A percentile compares a stretch with the other conserved stretches of the same genome.
Evolutionary conservation across 345 rosid species (phyloP).

Genomic region (Gossypium arboreum): DNA sequence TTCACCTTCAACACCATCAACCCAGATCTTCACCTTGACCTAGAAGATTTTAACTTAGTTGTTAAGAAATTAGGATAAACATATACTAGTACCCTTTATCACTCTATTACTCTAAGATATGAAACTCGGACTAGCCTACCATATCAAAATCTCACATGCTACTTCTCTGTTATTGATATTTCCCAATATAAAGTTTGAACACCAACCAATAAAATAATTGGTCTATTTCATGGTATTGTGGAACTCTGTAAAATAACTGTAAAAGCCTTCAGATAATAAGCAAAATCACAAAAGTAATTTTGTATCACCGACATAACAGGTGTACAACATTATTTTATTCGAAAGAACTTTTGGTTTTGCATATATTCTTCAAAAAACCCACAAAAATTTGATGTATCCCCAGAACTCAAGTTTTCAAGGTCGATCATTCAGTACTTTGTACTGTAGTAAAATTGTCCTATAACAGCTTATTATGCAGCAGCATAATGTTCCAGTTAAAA

Average conservation of each 20-base stretch:
- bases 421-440: neutral
- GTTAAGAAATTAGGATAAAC: neutral
- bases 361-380: neutral
- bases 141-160: neutral
- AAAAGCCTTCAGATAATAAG: neutral
- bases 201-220: neutral
- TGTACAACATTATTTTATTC: neutral
- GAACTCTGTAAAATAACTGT: neutral
- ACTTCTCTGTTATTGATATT: neutral
- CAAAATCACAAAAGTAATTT: neutral
- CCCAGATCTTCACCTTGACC: slow-evolving; percentile 86
- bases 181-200: neutral
- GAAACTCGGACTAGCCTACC: neutral
- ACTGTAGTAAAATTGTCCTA: neutral
- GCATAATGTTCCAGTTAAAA: neutral
- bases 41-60: slow-evolving; percentile 25
- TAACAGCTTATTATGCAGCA: neutral
- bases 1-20: slow-evolving; percentile 51
- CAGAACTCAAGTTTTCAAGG: neutral
- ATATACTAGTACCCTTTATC: neutral
- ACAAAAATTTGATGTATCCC: neutral
- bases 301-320: neutral
- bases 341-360: neutral
- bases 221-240: neutral
- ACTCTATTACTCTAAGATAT: neutral